Base-by-base conservation (phyloP, 352 stramenopile species). In the Pythium dissimile region DNA sequence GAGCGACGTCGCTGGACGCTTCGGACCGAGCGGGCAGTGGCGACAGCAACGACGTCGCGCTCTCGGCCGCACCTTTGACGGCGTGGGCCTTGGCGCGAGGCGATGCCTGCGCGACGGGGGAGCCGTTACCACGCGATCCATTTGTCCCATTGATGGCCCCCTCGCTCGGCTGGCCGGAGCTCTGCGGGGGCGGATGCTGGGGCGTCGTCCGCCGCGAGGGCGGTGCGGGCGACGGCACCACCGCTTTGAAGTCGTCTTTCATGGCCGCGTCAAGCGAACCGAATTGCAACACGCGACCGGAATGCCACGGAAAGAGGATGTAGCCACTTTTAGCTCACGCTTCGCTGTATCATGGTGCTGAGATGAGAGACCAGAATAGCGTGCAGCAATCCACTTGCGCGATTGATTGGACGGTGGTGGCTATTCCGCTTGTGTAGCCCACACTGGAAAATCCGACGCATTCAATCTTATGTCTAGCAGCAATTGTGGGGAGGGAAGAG, bases 211-310 rank as follows among this genome's bases (percentile, higher is more conserved):
- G 60, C 13, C 60, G 46, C 47, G 60, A 63, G 13, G 60, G 53
- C 35, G 60, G 59, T 23, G 48, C 16, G 0, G 62, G 47, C 30
- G 41, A 49, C 16, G 62, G 62, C 43, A 65, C 54, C 35, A 69
- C 43, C 13, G 28, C 18, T 35, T 59, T 61, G 37, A 69, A 69
- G 21, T 69, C 62, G 30, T 64, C 62, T 28, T 62, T 61, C 62
- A 65, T 69, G 38, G 20, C 10, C 6, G 5, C 15, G 9, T 5
- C 28, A 11, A 54, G 5, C 32, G 15, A 34, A 21, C 31, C 31
- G 8, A 37, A 13, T 37, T 13, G 31, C 31, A n/a, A n/a, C n/a
- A n/a, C n/a, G n/a, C n/a, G n/a, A n/a, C n/a, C n/a, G n/a, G n/a
- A n/a, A n/a, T n/a, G n/a, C n/a, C n/a, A n/a, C n/a, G n/a, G n/a